phyloP scores from a whole-genome alignment of 139 green algal genomes.

The Zygnema circumcarinatum region DNA sequence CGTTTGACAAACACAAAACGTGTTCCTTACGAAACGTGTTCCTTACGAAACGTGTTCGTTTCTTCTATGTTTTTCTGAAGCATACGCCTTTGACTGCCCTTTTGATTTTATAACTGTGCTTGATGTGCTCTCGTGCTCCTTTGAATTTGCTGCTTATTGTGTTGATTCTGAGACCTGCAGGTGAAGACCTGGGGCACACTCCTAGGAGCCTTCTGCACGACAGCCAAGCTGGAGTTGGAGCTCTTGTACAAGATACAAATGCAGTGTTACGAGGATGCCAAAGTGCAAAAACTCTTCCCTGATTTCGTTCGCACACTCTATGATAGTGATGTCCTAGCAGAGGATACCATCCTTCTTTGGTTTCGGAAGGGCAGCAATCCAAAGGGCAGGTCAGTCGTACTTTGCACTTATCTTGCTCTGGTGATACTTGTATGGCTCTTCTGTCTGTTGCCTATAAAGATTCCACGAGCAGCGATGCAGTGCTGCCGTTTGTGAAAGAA shows the following conservation, averaged over 20 bases:
- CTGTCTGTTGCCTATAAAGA: neutral
- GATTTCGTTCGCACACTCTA: slow-evolving; percentile 89
- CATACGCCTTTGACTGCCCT: too few relatives aligned
- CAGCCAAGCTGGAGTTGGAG: slow-evolving; percentile 80
- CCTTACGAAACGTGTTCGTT: too few relatives aligned
- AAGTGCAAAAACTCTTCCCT: slow-evolving; percentile 90
- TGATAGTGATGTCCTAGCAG: slow-evolving; percentile 84
- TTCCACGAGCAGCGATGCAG: too few relatives aligned
- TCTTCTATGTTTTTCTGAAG: too few relatives aligned
- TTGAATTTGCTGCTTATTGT: too few relatives aligned
- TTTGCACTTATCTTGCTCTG: neutral
- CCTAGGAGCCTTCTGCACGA: slow-evolving; percentile 71
- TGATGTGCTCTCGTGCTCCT: too few relatives aligned
- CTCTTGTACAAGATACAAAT: slow-evolving; percentile 83
- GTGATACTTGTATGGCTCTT: neutral
- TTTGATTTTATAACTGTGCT: too few relatives aligned
- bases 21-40: too few relatives aligned
- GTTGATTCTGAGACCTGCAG: slow-evolving; percentile 37
- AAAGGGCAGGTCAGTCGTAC: slow-evolving; percentile 50
- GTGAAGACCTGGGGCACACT: slow-evolving; percentile 83
- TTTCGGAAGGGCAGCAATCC: slow-evolving; percentile 65
- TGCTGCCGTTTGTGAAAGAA: too few relatives aligned
- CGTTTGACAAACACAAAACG: too few relatives aligned
- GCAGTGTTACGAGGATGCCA: slow-evolving; percentile 93
- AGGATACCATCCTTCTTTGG: slow-evolving; percentile 89